Conservation (phyloP, 768 basidiomycete genomes). For the Cubamyces sp. region DNA sequence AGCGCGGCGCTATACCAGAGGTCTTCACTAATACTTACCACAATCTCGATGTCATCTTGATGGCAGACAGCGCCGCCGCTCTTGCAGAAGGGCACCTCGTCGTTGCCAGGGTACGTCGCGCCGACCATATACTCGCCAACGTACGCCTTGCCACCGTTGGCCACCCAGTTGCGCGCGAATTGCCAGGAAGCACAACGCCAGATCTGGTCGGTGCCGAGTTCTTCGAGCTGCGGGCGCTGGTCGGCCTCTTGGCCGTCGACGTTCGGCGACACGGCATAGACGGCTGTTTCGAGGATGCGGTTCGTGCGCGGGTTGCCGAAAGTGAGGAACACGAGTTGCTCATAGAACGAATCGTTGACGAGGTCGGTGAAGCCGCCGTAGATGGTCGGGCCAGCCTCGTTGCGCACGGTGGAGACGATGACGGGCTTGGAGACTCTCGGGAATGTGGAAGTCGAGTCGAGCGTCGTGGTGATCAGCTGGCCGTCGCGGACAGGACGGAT, state of each 20-base stretch:
- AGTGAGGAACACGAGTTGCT: conserved; percentile 42
- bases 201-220: conserved; percentile 67
- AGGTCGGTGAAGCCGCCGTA: conserved; percentile 46
- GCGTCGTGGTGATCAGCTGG: conserved; percentile 65
- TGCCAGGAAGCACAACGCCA: conserved; percentile 77
- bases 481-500: conserved; percentile 72
- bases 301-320: conserved; percentile 53
- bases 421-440: conserved; percentile 66
- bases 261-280: conserved; percentile 46
- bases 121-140: conserved; percentile 69
- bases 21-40: conserved; percentile 49
- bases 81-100: conserved; percentile 56
- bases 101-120: conserved; percentile 73
- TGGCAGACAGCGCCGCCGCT: conserved; percentile 67
- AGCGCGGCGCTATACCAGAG: conserved; percentile 33
- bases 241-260: conserved; percentile 44
- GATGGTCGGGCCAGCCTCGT: conserved; percentile 76
- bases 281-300: conserved; percentile 46
- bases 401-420: conserved; percentile 67
- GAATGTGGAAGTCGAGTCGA: conserved; percentile 64
- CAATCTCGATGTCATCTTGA: conserved; percentile 81
- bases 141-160: conserved; percentile 64
- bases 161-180: conserved; percentile 70
- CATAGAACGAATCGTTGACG: conserved; percentile 45
- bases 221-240: conserved; percentile 57